Percentiles rank a stretch among this genome's conserved stretches.
phyloP scores from a whole-genome alignment of 2,329 filamentous ascomycete species.

The Fusarium buxicola region DNA sequence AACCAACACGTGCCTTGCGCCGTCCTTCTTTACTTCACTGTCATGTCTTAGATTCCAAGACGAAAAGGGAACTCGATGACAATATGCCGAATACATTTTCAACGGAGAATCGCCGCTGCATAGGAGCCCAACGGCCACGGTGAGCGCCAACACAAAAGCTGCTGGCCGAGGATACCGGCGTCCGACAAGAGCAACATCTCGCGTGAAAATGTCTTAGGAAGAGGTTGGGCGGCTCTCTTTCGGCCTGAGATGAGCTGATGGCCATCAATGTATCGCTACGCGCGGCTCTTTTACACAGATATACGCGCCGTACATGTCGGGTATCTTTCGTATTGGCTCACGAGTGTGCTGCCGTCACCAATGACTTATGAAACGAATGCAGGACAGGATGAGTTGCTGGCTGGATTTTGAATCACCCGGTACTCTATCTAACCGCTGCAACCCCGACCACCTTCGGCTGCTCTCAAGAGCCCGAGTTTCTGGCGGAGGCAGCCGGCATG shows the following conservation, averaged over 20 bases:
- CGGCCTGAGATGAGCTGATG: constrained; percentile 1
- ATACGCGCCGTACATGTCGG: background rate
- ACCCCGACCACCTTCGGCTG: constrained; percentile 13
- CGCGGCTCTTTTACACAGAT: constrained; percentile 3
- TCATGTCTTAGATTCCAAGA: too few species aligned
- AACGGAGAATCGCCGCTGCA: background rate
- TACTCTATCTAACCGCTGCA: constrained; percentile 18
- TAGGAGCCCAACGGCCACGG: background rate
- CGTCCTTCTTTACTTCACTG: too few species aligned
- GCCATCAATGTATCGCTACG: constrained; percentile 3
- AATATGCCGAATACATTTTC: background rate
- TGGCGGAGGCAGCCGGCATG: constrained; percentile 1
- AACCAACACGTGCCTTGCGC: too few species aligned
- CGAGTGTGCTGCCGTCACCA: constrained; percentile 8
- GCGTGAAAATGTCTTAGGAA: background rate
- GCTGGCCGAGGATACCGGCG: background rate
- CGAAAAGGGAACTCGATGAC: too few species aligned
- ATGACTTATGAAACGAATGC: constrained; percentile 5
- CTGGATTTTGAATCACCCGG: constrained; percentile 14
- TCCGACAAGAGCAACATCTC: background rate
- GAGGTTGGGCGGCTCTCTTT: background rate
- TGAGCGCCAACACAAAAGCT: background rate
- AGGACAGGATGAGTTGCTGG: constrained; percentile 9
- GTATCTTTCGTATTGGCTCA: constrained; percentile 2
- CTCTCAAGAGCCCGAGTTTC: constrained; percentile 14